phyloP scores from a whole-genome alignment of 1,284 basidiomycete genomes.

The Leccinum griseonigrum region DNA sequence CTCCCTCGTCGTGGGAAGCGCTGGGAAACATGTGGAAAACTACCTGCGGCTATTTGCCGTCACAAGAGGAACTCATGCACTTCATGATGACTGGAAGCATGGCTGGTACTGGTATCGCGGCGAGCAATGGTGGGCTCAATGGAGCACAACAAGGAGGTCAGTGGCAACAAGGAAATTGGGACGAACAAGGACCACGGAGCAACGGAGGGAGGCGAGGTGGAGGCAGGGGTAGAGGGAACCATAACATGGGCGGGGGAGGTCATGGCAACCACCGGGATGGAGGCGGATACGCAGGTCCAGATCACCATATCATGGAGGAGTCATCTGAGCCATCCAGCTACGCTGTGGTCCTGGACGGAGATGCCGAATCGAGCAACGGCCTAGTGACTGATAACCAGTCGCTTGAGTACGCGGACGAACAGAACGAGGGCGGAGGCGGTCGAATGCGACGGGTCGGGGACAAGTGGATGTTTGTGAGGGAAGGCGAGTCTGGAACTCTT shows the following conservation, averaged over 20 bases:
- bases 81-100: slow-evolving; percentile 52
- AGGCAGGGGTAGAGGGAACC: slow-evolving; percentile 37
- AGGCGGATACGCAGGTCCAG: slow-evolving; percentile 30
- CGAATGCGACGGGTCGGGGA: slow-evolving; percentile 71
- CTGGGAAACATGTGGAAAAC: slow-evolving; percentile 71
- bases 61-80: slow-evolving; percentile 71
- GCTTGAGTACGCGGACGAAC: slow-evolving; percentile 5
- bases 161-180: slow-evolving; percentile 23
- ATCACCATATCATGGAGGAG: slow-evolving; percentile 14
- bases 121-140: slow-evolving; percentile 9
- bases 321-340: slow-evolving; percentile 38
- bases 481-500: slow-evolving; percentile 9
- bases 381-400: slow-evolving; percentile 5
- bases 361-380: slow-evolving; percentile 16
- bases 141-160: slow-evolving; percentile 18
- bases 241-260: slow-evolving; percentile 30
- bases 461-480: slow-evolving; percentile 67
- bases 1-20: slow-evolving; percentile 68
- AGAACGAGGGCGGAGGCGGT: slow-evolving; percentile 36
- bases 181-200: slow-evolving; percentile 13
- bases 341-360: slow-evolving; percentile 55
- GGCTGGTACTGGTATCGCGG: slow-evolving; percentile 24
- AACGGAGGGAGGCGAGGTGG: slow-evolving; percentile 20
- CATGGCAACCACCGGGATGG: slow-evolving; percentile 36
- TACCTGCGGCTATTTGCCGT: slow-evolving; percentile 62